phyloP scores from a whole-genome alignment of 1,284 basidiomycete genomes.

The Kalmanozyma brasiliensis region DNA sequence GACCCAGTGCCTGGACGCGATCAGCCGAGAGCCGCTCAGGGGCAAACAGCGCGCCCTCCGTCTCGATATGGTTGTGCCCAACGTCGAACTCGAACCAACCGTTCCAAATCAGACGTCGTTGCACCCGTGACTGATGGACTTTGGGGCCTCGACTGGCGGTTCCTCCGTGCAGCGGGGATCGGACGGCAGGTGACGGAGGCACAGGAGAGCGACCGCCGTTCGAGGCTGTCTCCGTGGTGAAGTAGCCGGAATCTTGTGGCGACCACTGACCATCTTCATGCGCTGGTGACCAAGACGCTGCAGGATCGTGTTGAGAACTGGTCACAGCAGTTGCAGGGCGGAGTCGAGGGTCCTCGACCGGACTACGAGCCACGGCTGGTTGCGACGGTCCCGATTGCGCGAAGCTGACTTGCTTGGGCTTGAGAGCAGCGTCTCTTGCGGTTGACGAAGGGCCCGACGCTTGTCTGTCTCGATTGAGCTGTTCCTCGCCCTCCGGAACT shows the following conservation, averaged over 20 bases:
- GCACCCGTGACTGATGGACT: not conserved
- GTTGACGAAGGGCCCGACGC: constrained; percentile 1
- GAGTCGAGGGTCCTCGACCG: constrained; percentile 27
- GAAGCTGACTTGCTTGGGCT: not conserved
- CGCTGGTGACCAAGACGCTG: constrained; percentile 7
- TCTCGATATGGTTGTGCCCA: constrained; percentile 11
- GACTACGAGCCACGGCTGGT: not conserved
- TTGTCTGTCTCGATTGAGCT: constrained; percentile 4
- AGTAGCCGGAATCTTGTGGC: constrained; percentile 1
- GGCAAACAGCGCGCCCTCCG: constrained; percentile 19
- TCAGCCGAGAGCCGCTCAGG: constrained; percentile 6
- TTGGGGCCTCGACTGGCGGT: not conserved
- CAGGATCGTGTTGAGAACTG: not conserved
- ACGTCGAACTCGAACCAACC: constrained; percentile 18
- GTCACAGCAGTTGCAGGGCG: not conserved
- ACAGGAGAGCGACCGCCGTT: constrained; percentile 3
- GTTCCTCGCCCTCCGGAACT: constrained; percentile 13
- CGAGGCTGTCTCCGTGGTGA: constrained; percentile 1
- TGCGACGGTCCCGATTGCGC: not conserved
- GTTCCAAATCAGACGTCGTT: constrained; percentile 6
- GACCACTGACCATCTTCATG: constrained; percentile 12
- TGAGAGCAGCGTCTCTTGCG: not conserved
- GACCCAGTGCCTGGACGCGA: constrained; percentile 13
- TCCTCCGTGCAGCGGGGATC: constrained; percentile 14
- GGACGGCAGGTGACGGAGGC: not conserved